A percentile compares a stretch with the other conserved stretches of the same genome.
Evolutionary conservation across 78 protist species (phyloP).

Genomic region (Guillardia theta): DNA sequence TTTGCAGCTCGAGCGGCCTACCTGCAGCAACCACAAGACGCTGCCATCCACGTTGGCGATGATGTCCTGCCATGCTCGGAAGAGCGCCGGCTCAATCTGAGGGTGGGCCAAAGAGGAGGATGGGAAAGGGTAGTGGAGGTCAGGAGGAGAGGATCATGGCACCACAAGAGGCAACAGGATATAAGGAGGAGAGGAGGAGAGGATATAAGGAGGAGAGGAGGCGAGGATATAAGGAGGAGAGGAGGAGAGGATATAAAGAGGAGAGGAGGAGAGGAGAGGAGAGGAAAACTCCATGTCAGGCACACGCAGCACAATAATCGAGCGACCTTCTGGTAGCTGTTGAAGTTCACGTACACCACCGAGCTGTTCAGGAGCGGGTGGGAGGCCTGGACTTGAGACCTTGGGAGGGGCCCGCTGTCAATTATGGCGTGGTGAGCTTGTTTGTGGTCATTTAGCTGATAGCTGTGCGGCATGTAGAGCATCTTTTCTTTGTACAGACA

Average conservation of each 20-base stretch:
- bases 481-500: not conserved
- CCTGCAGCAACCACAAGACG: slow-evolving; percentile 5
- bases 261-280: too few relatives aligned
- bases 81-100: not conserved
- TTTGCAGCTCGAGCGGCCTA: too few relatives aligned
- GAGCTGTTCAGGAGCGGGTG: not conserved
- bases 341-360: slow-evolving; percentile 5
- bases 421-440: not conserved
- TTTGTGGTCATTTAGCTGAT: not conserved
- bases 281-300: too few relatives aligned
- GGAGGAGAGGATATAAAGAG: too few relatives aligned
- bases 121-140: too few relatives aligned
- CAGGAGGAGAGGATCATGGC: too few relatives aligned
- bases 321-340: slow-evolving; percentile 12
- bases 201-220: too few relatives aligned
- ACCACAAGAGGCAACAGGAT: too few relatives aligned
- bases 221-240: too few relatives aligned
- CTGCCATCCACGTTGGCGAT: not conserved
- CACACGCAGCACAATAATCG: too few relatives aligned
- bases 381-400: not conserved
- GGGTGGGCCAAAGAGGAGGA: too few relatives aligned
- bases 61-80: not conserved
- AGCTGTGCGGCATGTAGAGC: not conserved
- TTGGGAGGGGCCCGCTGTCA: not conserved
- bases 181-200: too few relatives aligned